phyloP scores from a whole-genome alignment of 495 filamentous ascomycete genomes.

The Penicillium canariense region DNA sequence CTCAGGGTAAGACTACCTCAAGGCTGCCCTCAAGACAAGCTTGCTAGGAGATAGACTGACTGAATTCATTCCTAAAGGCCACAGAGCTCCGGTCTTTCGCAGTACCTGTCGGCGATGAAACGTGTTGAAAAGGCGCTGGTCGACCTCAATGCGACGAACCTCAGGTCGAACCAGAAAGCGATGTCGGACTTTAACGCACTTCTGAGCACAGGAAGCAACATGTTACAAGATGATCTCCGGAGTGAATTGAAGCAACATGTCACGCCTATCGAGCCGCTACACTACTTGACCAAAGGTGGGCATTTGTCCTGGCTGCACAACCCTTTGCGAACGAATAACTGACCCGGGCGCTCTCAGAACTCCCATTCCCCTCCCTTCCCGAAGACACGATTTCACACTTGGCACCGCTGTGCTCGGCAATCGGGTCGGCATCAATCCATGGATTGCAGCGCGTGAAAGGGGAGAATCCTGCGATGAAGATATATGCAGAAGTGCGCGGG shows the following conservation, averaged over 20 bases:
- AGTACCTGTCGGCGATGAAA: slow-evolving; percentile 87
- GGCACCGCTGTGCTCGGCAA: slow-evolving; percentile 54
- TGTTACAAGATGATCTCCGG: slow-evolving; percentile 80
- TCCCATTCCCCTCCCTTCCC: slow-evolving; percentile 65
- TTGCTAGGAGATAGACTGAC: slow-evolving; percentile 17
- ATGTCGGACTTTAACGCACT: slow-evolving; percentile 75
- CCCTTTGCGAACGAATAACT: background rate
- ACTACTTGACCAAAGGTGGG: slow-evolving; percentile 84
- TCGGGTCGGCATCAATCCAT: slow-evolving; percentile 52
- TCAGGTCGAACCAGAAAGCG: slow-evolving; percentile 87
- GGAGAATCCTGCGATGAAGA: slow-evolving; percentile 62
- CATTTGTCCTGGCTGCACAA: background rate
- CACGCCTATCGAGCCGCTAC: slow-evolving; percentile 77
- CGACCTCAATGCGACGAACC: slow-evolving; percentile 80
- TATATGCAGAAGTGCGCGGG: slow-evolving; percentile 81
- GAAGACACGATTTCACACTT: slow-evolving; percentile 57
- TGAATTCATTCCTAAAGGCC: slow-evolving; percentile 48
- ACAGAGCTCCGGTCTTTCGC: slow-evolving; percentile 71
- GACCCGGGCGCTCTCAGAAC: slow-evolving; percentile 36
- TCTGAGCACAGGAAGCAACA: slow-evolving; percentile 70
- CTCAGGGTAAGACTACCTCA: slow-evolving; percentile 55
- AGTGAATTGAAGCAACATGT: slow-evolving; percentile 70
- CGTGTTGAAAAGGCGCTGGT: slow-evolving; percentile 76
- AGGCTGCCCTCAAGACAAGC: background rate
- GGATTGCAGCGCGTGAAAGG: slow-evolving; percentile 46